Evolutionary conservation across 2,329 filamentous ascomycete genomes (phyloP).

Genomic region (Hortaea sp.): DNA sequence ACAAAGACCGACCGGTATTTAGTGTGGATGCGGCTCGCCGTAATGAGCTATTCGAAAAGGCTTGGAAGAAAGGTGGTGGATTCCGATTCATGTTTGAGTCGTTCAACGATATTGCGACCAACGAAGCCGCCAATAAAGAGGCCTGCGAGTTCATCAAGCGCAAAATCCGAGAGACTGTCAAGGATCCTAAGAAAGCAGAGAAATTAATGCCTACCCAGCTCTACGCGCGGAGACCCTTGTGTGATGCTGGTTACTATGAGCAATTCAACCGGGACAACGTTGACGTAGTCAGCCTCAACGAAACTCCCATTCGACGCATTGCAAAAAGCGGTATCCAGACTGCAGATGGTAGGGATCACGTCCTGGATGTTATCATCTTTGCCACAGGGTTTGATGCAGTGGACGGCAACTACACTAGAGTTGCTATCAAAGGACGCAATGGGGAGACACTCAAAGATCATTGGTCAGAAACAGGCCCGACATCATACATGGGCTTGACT

Average conservation of each 20-base stretch:
- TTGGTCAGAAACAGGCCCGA: conserved; percentile 24
- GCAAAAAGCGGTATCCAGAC: conserved; percentile 14
- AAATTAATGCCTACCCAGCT: conserved; percentile 46
- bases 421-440: conserved; percentile 22
- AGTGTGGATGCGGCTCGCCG: too few species aligned
- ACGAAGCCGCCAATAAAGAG: conserved; percentile 26
- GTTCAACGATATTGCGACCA: conserved; percentile 23
- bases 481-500: conserved; percentile 29
- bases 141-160: conserved; percentile 23
- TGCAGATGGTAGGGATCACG: conserved; percentile 11
- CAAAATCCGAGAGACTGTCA: conserved; percentile 18
- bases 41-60: conserved; percentile 20
- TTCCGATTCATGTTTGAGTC: conserved; percentile 26
- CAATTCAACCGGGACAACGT: conserved; percentile 19
- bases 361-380: conserved; percentile 28
- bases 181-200: conserved; percentile 24
- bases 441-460: conserved; percentile 22
- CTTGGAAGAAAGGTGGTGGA: conserved; percentile 25
- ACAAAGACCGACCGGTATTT: too few species aligned
- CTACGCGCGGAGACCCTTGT: conserved; percentile 56
- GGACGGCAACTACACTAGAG: conserved; percentile 26
- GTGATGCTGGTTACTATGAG: conserved; percentile 32
- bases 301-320: conserved; percentile 37
- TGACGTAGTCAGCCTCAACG: conserved; percentile 16
- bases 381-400: conserved; percentile 32